Evolutionary conservation across 2,329 filamentous ascomycete species (phyloP), one percentile per base, ranked within the genome.

Genomic region (Xylaria sp.): DNA sequence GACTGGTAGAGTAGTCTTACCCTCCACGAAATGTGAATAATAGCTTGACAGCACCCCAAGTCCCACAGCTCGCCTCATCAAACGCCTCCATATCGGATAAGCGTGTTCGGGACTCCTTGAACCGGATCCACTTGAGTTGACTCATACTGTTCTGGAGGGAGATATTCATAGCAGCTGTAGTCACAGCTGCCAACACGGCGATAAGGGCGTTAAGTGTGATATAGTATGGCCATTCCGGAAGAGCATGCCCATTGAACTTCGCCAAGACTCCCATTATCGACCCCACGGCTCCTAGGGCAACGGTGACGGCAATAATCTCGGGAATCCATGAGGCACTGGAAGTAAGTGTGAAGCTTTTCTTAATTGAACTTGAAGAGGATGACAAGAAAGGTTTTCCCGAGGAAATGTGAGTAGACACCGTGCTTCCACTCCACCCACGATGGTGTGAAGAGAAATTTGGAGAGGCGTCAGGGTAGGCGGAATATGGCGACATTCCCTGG

Each of bases 171-270:
- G 73, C 72, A 0, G 78, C 74, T 8, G 76, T 76, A 1, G 77
- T 74, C 2, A 79, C 64, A 9, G 78, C 77, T 0, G 76, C 76
- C 28, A 80, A 63, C 52, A 79, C 64, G 1, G 78, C 78, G 20
- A 79, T 77, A n/a, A 78, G 64, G 8, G 78, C 75, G 67, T 79
- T 80, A 60, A 79, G 72, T 0, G 78, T 79, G 63, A 79, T 76
- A 41, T 73, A 74, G 55, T 77, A 78, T 3, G 76, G 76, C 78
- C 78, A 79, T 13, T 75, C 75, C 1, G 74, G 71, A 10, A 80
- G 68, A 1, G 76, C 70, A 20, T 64, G 74, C 1, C 73, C 72
- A 48, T 79, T 75, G 62, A 76, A 80, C 28, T 70, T 72, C 1
- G 74, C 78, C 15, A 80, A 71, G 2, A 80, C 69, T 9, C 74